Evolutionary conservation across 129 eudicot species (phyloP).

Genomic region (Tagetes patula): DNA sequence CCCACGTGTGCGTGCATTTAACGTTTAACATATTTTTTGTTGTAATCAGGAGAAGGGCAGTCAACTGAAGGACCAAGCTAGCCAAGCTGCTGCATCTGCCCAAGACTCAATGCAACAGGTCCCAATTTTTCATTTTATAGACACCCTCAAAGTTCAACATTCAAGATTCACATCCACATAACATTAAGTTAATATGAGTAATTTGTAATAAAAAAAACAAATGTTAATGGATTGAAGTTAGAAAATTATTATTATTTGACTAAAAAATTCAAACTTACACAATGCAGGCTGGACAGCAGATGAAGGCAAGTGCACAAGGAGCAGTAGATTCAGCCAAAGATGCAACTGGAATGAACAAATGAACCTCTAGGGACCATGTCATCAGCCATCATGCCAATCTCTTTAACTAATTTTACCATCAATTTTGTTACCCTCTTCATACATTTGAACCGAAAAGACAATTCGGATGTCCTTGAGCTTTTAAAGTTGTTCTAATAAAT

Average conservation of each 20-base stretch:
- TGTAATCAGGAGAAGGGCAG: constrained; percentile 49
- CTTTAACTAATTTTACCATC: constrained; percentile 23
- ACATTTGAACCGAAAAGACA: constrained; percentile 14
- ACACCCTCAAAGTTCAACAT: background rate
- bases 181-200: background rate
- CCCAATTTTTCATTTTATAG: background rate
- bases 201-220: background rate
- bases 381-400: constrained; percentile 39
- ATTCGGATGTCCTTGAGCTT: constrained; percentile 24
- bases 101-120: constrained; percentile 57
- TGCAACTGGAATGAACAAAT: constrained; percentile 72
- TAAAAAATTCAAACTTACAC: background rate
- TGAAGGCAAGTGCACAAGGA: constrained; percentile 63
- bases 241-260: background rate
- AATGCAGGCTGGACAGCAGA: constrained; percentile 62
- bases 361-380: constrained; percentile 40
- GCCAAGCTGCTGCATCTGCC: constrained; percentile 67
- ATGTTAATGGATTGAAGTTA: background rate
- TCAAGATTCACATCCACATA: background rate
- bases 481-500: constrained; percentile 30
- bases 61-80: constrained; percentile 71
- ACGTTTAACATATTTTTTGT: constrained; percentile 18
- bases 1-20: background rate
- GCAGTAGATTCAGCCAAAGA: constrained; percentile 70
- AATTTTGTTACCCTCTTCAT: background rate